Evolutionary conservation across 441 rosid species (phyloP), one percentile per base, ranked within the genome.

Genomic region (Geranium incanum): DNA sequence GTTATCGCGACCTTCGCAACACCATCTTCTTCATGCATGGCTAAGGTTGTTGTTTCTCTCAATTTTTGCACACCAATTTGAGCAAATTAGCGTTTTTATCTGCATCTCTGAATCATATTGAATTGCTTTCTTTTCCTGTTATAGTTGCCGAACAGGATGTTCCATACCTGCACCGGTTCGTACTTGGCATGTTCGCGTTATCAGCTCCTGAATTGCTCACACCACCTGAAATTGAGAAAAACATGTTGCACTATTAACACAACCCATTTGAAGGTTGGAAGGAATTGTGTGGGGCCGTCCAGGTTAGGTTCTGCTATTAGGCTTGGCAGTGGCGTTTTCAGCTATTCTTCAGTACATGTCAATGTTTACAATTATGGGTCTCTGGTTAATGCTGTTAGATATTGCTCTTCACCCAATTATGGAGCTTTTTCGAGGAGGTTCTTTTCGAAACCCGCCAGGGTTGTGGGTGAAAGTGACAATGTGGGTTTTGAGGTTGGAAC

Each of bases 61-160:
- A 4, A 33, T 1, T 1, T 16, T 60, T 5, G 8, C n/a, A 21
- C 28, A 57, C 63, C 23, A 57, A 16, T 57, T 57, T 18, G 63
- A 15, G 63, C 7, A 57, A 18, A 15, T 57, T 57, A 6, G 19
- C 23, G 9, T 16, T 16, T 57, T 16, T 1, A 57, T 19, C 18
- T 57, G 63, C 23, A 5, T 19, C 11, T 13, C 3, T 16, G 6
- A 5, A 57, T 57, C 23, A 7, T 7, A 7, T 60, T 21, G 19
- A 4, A 19, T 57, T n/a, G 63, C 23, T n/a, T 15, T 19, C 33
- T 28, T 73, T 50, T 66, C 68, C 6, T 69, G 66, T 73, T 74
- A 50, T 82, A 79, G 83, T 82, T 93, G 75, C 92, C 86, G 75
- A 80, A 69, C 77, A 72, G 80, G 77, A 72, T 73, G 6, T 66